Evolutionary conservation across 2,329 filamentous ascomycete species (phyloP), one percentile per base, ranked within the genome.

Genomic region (Torrubiella hemipterigena): DNA sequence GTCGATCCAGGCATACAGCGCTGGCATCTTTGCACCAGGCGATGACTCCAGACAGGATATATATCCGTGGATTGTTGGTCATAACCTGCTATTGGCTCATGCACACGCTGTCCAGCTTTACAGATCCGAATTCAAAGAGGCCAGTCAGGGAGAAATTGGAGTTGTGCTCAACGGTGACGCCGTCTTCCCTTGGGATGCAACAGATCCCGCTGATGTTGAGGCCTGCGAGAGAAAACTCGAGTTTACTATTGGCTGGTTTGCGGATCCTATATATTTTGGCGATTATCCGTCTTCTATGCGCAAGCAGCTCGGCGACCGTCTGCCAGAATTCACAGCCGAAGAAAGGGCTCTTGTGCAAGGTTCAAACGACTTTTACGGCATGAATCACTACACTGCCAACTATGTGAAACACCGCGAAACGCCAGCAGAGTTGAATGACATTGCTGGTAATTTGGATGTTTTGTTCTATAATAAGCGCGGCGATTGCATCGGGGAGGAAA

Each of bases 331-430:
- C 54, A 85, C 80, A 0, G 55, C 67, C 1, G 80, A 83, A 42
- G 83, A 93, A 50, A 55, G 64, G 16, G 72, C 71, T 3, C 63
- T 91, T n/a, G 75, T 93, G 27, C 67, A 79, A 47, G 83, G 81
- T n/a, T 84, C 78, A 50, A 91, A 91, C 54, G 85, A 93, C 63
- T 93, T 93, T 58, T 93, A 93, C 56, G 85, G 83, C 54, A 89
- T 89, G 82, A 93, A 93, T 65, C 81, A 86, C 65, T 93, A 93
- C 65, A 87, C 82, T 30, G 80, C 83, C 49, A 83, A 91, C 65
- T 93, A 82, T 59, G 77, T 93, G 59, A 77, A 76, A 53, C 77
- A 87, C 58, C 73, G 74, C 48, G 66, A 69, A 7, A 69, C 67
- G 6, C 59, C 67, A 29, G 59, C 81, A 1, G 65, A 70, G 2